These are phyloP conservation scores for Coniochaeta hoffmannii DNA, from an alignment of 2,329 filamentous ascomycete genomes.

Conservation along the genomic window DNA sequence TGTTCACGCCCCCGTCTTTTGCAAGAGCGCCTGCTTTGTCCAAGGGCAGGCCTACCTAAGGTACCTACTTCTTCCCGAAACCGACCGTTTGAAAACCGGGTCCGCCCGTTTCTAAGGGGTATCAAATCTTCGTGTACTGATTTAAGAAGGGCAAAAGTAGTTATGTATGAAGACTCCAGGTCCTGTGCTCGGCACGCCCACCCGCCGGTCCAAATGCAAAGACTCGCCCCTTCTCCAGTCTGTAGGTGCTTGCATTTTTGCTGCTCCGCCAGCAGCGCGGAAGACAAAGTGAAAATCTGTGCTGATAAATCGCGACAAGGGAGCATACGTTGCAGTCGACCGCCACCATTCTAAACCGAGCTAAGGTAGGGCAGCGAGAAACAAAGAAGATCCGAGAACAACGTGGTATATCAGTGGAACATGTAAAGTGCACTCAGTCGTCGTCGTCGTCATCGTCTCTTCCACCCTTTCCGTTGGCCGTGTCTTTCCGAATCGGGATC, in stretches of 20 bases:
- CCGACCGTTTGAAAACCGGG: neutral
- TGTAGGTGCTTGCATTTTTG: neutral
- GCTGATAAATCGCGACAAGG: neutral
- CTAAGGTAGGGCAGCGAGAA: neutral
- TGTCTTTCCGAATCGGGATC: slow-evolving; percentile 90
- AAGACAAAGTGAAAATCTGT: neutral
- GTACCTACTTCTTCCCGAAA: neutral
- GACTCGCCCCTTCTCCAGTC: neutral
- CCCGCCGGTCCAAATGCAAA: neutral
- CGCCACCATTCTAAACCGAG: neutral
- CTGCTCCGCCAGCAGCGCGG: neutral
- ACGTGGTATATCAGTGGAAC: neutral
- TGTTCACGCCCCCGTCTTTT: no score
- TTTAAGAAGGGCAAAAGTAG: neutral
- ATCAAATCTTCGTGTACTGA: neutral
- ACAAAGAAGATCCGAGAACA: neutral
- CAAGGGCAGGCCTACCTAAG: no score
- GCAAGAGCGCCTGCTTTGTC: no score
- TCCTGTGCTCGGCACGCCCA: neutral
- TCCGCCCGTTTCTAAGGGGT: neutral
- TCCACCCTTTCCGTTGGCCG: slow-evolving; percentile 38
- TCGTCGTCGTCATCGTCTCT: slow-evolving; percentile 48
- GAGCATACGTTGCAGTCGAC: neutral
- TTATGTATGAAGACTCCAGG: neutral
- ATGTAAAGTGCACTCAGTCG: slow-evolving; percentile 11